Evolutionary conservation across 78 protist genomes (phyloP).

Genomic region (Monocercomonoides exilis): DNA sequence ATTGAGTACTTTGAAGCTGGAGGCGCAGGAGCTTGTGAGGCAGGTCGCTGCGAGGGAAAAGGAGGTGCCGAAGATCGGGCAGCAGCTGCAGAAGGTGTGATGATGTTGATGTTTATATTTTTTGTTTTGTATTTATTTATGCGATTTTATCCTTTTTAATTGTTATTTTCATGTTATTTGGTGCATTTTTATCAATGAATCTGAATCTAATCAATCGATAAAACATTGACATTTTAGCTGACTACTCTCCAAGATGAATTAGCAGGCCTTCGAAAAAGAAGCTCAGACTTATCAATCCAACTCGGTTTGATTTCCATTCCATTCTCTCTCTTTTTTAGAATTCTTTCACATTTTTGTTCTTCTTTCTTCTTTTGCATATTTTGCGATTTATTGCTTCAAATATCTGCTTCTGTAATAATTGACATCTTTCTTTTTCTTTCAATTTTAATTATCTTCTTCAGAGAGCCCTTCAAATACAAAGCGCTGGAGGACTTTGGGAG

Average conservation of each 20-base stretch:
- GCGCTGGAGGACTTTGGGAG: slow-evolving; percentile 25
- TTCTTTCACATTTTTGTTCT: too few relatives aligned
- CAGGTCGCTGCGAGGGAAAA: not conserved
- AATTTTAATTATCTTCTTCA: not conserved
- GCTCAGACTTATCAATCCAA: not conserved
- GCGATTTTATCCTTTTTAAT: not conserved
- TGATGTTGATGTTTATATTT: too few relatives aligned
- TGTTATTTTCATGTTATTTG: not conserved
- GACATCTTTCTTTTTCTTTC: not conserved
- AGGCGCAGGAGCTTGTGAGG: slow-evolving; percentile 22
- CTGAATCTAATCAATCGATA: too few relatives aligned
- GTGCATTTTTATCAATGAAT: too few relatives aligned
- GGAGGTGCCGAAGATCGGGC: not conserved
- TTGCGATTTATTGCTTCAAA: too few relatives aligned
- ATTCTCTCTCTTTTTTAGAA: too few relatives aligned
- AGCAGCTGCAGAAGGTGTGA: not conserved
- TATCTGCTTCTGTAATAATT: too few relatives aligned
- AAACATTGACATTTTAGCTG: too few relatives aligned
- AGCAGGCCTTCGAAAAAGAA: not conserved
- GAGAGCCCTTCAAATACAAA: not conserved
- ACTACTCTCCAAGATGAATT: not conserved
- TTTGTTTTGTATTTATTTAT: slow-evolving; percentile 5
- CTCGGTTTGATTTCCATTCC: not conserved
- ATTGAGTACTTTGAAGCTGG: not conserved
- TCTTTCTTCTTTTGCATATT: too few relatives aligned